Conservation (phyloP, 345 rosid genomes). For the Durio zibethinus region DNA sequence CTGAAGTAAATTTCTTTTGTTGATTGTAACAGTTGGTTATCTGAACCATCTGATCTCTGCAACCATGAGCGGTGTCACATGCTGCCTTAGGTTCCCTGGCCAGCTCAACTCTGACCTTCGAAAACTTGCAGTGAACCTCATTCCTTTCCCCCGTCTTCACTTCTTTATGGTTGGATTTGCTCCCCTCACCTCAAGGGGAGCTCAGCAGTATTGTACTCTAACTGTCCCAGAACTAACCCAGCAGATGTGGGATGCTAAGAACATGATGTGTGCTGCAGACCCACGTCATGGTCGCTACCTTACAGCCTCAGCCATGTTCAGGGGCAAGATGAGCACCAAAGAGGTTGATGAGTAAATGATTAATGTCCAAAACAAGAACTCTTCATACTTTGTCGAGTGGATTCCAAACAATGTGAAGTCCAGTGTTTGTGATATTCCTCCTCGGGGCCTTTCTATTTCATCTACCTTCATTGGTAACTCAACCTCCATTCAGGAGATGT, state of each 20-base stretch:
- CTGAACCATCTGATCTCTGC: slow-evolving; percentile 48
- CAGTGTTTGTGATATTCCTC: slow-evolving; percentile 33
- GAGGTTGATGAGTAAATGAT: slow-evolving; percentile 33
- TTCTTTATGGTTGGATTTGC: slow-evolving; percentile 4
- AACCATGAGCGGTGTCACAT: slow-evolving; percentile 25
- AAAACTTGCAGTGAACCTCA: slow-evolving; percentile 22
- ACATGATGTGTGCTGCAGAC: slow-evolving; percentile 41
- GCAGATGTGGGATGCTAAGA: slow-evolving; percentile 41
- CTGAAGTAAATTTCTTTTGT: background rate
- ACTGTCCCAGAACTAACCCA: slow-evolving; percentile 14
- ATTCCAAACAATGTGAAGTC: slow-evolving; percentile 32
- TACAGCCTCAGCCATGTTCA: background rate
- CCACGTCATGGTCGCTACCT: background rate
- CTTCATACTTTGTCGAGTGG: slow-evolving; percentile 30
- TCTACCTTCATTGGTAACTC: slow-evolving; percentile 32
- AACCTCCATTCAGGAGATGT: slow-evolving; percentile 32
- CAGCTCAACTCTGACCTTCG: slow-evolving; percentile 25
- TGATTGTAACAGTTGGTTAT: slow-evolving; percentile 34
- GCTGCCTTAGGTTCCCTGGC: background rate
- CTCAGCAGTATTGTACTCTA: background rate
- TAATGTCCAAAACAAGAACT: slow-evolving; percentile 34
- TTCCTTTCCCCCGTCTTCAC: background rate
- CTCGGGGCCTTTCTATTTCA: slow-evolving; percentile 27
- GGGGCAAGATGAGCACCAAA: background rate
- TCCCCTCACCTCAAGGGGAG: background rate